Conservation (phyloP, 2,329 filamentous ascomycete genomes). For the Diaporthe nobilis region DNA sequence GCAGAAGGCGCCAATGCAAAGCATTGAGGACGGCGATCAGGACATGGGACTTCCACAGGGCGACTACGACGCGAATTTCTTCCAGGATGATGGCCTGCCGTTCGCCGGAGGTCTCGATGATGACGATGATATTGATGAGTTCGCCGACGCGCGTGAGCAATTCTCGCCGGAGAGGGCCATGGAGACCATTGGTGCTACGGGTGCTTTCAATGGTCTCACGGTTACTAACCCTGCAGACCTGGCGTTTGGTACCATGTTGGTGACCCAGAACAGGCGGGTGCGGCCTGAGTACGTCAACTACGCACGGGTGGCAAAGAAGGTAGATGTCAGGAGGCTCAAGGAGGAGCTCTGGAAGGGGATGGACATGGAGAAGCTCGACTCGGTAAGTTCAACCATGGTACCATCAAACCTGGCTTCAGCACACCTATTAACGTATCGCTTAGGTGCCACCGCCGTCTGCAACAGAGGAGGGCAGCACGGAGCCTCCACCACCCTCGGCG, state of each 20-base stretch:
- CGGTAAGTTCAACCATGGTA: constrained; percentile 55
- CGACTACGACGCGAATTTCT: constrained; percentile 97
- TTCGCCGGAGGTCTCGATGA: constrained; percentile 78
- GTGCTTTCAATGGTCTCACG: constrained; percentile 60
- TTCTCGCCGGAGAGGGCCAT: constrained; percentile 75
- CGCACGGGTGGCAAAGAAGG: constrained; percentile 78
- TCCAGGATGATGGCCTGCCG: constrained; percentile 87
- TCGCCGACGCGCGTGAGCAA: constrained; percentile 85
- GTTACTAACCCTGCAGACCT: constrained; percentile 59
- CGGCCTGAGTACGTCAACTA: constrained; percentile 80
- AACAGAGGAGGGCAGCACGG: constrained; percentile 49
- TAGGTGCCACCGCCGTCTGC: constrained; percentile 53
- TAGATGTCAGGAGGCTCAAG: constrained; percentile 77
- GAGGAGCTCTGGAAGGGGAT: constrained; percentile 80
- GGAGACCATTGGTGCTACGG: constrained; percentile 62
- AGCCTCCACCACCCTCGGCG: constrained; percentile 45
- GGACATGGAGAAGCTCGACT: constrained; percentile 65
- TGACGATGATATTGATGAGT: constrained; percentile 74
- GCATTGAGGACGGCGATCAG: constrained; percentile 56
- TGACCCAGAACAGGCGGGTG: constrained; percentile 74
- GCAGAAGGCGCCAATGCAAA: constrained; percentile 69
- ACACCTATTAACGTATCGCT: constrained; percentile 16
- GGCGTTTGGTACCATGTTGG: constrained; percentile 76
- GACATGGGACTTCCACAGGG: constrained; percentile 74
- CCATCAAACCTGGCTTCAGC: background rate